Conservation (phyloP, 768 basidiomycete genomes). For the Tephrocybe sp. region DNA sequence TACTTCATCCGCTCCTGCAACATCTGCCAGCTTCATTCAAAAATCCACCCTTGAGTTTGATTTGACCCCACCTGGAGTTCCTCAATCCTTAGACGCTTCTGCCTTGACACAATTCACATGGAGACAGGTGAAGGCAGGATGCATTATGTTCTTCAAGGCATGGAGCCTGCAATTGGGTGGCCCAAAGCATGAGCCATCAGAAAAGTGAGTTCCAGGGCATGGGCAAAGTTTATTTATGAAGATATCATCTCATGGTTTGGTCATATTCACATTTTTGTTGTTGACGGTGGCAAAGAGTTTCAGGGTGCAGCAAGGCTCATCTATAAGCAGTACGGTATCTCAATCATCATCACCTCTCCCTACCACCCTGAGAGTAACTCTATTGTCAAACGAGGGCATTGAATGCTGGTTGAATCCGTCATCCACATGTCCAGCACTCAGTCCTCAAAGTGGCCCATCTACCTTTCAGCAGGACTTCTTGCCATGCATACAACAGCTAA, state of each 20-base stretch:
- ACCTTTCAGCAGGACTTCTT: constrained; percentile 23
- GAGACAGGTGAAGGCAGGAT: constrained; percentile 12
- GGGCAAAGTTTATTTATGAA: constrained; percentile 21
- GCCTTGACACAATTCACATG: constrained; percentile 31
- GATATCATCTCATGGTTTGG: constrained; percentile 18
- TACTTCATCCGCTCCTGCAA: constrained; percentile 30
- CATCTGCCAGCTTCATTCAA: constrained; percentile 25
- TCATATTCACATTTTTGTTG: constrained; percentile 4
- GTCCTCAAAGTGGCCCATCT: constrained; percentile 24
- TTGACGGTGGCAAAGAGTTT: constrained; percentile 22
- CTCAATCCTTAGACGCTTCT: constrained; percentile 14
- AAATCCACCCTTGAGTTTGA: neutral
- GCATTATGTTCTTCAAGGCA: constrained; percentile 20
- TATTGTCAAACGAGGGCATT: constrained; percentile 27
- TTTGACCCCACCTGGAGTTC: neutral
- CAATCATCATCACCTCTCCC: constrained; percentile 24
- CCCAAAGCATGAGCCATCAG: constrained; percentile 25
- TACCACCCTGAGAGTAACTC: constrained; percentile 35
- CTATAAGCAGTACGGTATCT: constrained; percentile 22
- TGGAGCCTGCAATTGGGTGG: constrained; percentile 25
- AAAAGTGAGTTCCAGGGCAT: constrained; percentile 26
- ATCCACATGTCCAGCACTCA: neutral
- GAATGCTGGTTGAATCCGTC: constrained; percentile 17
- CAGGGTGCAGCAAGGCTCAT: constrained; percentile 22
- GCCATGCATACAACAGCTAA: constrained; percentile 23